A percentile compares a stretch with the other conserved stretches of the same genome.
Conservation (phyloP, 371 early-diverging fungal species). For the Mucor racemosus region DNA sequence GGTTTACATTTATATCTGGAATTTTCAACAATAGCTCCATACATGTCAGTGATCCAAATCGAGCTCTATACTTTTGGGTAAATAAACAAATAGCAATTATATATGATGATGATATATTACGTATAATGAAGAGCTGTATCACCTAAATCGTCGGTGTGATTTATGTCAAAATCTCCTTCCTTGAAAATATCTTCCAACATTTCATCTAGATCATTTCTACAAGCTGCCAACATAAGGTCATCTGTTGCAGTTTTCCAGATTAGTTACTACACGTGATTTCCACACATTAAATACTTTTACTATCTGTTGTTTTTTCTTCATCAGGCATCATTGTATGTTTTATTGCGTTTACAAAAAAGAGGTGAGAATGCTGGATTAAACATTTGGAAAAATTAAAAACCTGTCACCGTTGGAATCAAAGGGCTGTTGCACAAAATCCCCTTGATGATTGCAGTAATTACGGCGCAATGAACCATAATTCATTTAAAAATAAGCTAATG, state of each 20-base stretch:
- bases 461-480: no score
- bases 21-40: conserved; percentile 55
- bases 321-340: not conserved
- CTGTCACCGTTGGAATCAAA: no score
- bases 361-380: not conserved
- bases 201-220: conserved; percentile 65
- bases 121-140: conserved; percentile 70
- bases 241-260: conserved; percentile 31
- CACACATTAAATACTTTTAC: not conserved
- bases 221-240: conserved; percentile 64
- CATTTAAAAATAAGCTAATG: no score
- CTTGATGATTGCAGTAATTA: no score
- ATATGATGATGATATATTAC: conserved; percentile 37
- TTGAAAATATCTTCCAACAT: conserved; percentile 53
- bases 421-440: no score
- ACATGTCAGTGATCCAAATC: conserved; percentile 61
- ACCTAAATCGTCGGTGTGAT: conserved; percentile 64
- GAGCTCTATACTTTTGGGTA: conserved; percentile 46
- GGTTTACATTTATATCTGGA: conserved; percentile 56
- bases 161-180: conserved; percentile 52
- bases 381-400: not conserved
- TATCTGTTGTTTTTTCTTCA: conserved; percentile 21
- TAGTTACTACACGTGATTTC: not conserved
- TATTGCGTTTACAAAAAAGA: not conserved
- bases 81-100: not conserved